A percentile compares a stretch with the other conserved stretches of the same genome.
phyloP scores from a whole-genome alignment of 352 stramenopile species.

The Nannochloropsis limnetica region DNA sequence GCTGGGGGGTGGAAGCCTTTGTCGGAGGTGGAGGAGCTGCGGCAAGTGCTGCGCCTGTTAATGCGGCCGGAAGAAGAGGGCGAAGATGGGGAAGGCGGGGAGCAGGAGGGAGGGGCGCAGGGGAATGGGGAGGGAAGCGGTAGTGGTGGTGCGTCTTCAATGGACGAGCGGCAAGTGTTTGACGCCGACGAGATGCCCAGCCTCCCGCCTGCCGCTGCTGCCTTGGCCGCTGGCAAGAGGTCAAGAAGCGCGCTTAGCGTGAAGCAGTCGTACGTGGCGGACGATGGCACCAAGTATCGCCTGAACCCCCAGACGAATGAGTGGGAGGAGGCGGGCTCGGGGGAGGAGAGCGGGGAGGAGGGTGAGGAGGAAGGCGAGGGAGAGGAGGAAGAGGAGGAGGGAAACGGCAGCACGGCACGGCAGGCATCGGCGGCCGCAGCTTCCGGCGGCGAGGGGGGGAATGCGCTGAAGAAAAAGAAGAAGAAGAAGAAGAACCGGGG shows the following conservation, averaged over 20 bases:
- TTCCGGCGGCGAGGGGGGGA: neutral
- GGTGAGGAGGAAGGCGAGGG: neutral
- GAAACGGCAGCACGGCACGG: neutral
- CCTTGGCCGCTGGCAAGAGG: neutral
- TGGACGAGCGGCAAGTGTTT: conserved; percentile 22
- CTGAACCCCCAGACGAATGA: conserved; percentile 22
- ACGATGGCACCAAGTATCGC: neutral
- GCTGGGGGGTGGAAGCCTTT: conserved; percentile 12
- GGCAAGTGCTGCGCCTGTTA: conserved; percentile 9
- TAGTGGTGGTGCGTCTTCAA: neutral
- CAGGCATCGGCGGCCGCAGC: neutral
- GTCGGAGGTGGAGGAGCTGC: conserved; percentile 3
- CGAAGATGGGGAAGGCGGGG: neutral
- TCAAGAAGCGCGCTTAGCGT: neutral
- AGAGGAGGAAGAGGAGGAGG: neutral
- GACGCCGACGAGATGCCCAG: neutral
- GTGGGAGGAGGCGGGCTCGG: neutral
- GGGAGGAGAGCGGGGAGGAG: conserved; percentile 35
- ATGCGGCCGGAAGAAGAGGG: neutral
- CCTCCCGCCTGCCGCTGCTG: neutral
- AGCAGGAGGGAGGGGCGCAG: neutral
- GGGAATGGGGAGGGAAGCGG: neutral
- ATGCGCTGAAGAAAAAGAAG: conserved; percentile 37
- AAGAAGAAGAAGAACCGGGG: conserved; percentile 44
- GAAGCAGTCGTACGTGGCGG: neutral